Evolutionary conservation across 1,139 yeast species (phyloP).

Genomic region (Geotrichum reessii): DNA sequence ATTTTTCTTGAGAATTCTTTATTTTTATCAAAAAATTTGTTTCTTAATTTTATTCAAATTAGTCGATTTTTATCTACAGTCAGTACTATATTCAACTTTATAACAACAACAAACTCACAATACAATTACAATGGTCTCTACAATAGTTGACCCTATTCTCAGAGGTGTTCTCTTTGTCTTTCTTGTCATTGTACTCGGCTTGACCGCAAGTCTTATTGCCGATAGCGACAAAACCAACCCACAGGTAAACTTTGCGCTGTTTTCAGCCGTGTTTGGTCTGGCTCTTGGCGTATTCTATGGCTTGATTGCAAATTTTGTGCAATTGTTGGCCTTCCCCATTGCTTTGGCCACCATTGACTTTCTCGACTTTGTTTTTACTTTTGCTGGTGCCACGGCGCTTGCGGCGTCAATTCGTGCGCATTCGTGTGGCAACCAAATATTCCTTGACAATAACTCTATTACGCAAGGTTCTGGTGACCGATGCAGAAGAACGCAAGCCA

Average conservation of each 20-base stretch:
- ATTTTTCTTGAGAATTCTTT: too few species aligned
- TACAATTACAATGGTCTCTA: constrained; percentile 35
- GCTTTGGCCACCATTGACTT: constrained; percentile 70
- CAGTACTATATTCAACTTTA: background rate
- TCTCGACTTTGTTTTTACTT: constrained; percentile 83
- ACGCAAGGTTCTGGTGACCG: constrained; percentile 71
- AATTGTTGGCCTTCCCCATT: constrained; percentile 82
- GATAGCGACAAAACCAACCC: constrained; percentile 53
- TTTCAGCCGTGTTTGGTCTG: constrained; percentile 80
- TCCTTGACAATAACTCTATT: constrained; percentile 59
- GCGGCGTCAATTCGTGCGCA: constrained; percentile 85
- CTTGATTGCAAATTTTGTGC: constrained; percentile 66
- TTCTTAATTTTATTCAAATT: too few species aligned
- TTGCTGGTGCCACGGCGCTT: constrained; percentile 89
- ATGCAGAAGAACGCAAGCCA: constrained; percentile 94
- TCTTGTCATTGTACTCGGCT: constrained; percentile 72
- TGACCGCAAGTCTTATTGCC: constrained; percentile 82
- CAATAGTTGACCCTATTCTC: constrained; percentile 58
- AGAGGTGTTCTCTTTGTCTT: constrained; percentile 70
- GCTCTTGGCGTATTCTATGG: constrained; percentile 79
- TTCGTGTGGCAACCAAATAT: constrained; percentile 67
- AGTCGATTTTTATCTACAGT: background rate
- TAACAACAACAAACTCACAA: background rate
- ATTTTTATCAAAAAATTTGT: too few species aligned
- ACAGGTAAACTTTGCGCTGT: constrained; percentile 81